These are phyloP conservation scores for Zymoseptoria pseudotritici DNA, from an alignment of 2,329 filamentous ascomycete species.

Conservation along the genomic window DNA sequence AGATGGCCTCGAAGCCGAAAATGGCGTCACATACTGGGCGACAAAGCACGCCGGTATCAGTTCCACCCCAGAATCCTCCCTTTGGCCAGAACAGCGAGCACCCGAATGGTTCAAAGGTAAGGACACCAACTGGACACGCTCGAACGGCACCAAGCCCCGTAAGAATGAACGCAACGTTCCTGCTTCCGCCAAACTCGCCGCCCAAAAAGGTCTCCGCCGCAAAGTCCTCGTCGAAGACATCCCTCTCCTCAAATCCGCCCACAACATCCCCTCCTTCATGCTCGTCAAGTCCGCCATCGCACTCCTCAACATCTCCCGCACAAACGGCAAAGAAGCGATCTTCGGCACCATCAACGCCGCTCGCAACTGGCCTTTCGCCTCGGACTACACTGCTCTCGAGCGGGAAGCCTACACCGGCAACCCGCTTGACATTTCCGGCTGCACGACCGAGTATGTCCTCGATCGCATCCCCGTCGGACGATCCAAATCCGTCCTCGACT, in stretches of 20 bases:
- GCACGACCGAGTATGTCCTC: constrained; percentile 29
- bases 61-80: constrained; percentile 18
- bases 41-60: constrained; percentile 24
- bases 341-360: constrained; percentile 29
- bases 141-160: constrained; percentile 22
- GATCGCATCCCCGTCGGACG: constrained; percentile 24
- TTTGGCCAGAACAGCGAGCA: constrained; percentile 26
- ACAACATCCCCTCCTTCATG: constrained; percentile 29
- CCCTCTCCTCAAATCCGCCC: constrained; percentile 24
- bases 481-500: constrained; percentile 19
- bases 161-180: constrained; percentile 19
- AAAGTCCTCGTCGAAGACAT: constrained; percentile 23
- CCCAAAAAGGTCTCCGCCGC: constrained; percentile 24
- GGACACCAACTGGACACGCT: constrained; percentile 24
- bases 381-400: constrained; percentile 23
- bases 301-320: constrained; percentile 24
- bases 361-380: constrained; percentile 27
- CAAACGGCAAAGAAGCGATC: constrained; percentile 26
- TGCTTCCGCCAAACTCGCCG: constrained; percentile 18
- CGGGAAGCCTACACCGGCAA: constrained; percentile 24
- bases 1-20: constrained; percentile 22
- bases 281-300: constrained; percentile 29
- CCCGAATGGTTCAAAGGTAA: constrained; percentile 29
- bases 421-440: constrained; percentile 29
- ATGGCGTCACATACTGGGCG: constrained; percentile 25